Conservation (phyloP, 129 eudicot species). For the Helianthus tuberosus region DNA sequence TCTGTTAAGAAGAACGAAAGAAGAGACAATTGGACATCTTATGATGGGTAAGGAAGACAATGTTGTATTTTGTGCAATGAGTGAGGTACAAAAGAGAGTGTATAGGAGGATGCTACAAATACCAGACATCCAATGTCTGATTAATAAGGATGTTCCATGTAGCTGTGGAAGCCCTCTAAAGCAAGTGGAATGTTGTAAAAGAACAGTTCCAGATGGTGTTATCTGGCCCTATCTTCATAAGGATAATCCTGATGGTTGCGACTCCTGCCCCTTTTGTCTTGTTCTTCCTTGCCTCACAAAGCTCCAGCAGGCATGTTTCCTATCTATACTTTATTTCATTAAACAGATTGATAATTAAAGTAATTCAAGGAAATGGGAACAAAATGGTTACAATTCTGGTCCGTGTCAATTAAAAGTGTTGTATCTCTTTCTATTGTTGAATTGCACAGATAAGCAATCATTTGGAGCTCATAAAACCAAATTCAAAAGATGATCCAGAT, state of each 20-base stretch:
- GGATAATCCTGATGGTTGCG: conserved; percentile 91
- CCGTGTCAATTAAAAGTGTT: not conserved
- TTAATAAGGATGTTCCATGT: conserved; percentile 80
- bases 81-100: conserved; percentile 85
- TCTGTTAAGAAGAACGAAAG: conserved; percentile 89
- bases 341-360: not conserved
- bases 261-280: conserved; percentile 82
- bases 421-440: not conserved
- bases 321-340: conserved; percentile 4
- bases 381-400: not conserved
- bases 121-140: conserved; percentile 85
- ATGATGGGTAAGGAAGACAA: conserved; percentile 99
- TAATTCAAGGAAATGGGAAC: not conserved
- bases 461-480: conserved; percentile 95
- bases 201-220: conserved; percentile 81
- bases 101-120: conserved; percentile 74
- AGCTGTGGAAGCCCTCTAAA: conserved; percentile 94
- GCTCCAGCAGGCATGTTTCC: conserved; percentile 76
- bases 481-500: conserved; percentile 75
- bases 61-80: conserved; percentile 96
- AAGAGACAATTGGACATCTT: conserved; percentile 92
- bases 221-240: conserved; percentile 90
- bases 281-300: conserved; percentile 95
- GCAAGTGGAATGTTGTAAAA: conserved; percentile 86
- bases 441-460: conserved; percentile 83